phyloP scores from a whole-genome alignment of 192 early-diverging fungal genomes.

The Coemansia sp. region DNA sequence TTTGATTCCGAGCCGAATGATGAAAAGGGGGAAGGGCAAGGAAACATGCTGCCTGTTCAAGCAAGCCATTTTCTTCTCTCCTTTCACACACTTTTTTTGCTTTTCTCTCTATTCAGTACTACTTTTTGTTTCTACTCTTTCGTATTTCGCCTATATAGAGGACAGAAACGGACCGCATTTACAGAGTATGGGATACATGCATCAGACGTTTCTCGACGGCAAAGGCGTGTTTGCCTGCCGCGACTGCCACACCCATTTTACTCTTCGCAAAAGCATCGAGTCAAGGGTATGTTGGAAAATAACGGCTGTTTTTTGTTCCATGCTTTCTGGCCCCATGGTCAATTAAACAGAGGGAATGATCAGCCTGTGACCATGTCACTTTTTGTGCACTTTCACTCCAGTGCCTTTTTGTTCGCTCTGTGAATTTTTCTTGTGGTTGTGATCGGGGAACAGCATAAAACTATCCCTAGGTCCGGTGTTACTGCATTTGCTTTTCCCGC shows the following conservation, averaged over 20 bases:
- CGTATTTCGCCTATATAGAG: not conserved
- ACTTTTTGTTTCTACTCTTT: not conserved
- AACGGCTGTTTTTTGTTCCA: not conserved
- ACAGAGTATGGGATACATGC: slow-evolving; percentile 45
- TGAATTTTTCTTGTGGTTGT: no score
- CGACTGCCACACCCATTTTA: slow-evolving; percentile 47
- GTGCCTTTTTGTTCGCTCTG: no score
- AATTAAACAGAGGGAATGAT: slow-evolving; percentile 13
- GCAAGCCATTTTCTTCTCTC: not conserved
- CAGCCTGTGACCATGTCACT: slow-evolving; percentile 18
- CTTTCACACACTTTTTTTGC: no score
- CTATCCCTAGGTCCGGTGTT: no score
- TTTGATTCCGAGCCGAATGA: not conserved
- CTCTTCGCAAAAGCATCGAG: slow-evolving; percentile 26
- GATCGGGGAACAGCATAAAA: no score
- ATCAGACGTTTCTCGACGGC: slow-evolving; percentile 42
- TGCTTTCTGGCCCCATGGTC: slow-evolving; percentile 2
- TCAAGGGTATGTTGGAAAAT: slow-evolving; percentile 34
- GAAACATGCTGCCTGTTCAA: not conserved
- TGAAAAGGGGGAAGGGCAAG: not conserved
- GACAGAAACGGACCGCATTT: no score
- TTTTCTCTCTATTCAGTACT: not conserved
- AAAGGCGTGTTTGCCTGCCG: slow-evolving; percentile 43
- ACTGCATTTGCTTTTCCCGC: no score
- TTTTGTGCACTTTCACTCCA: no score